Evolutionary conservation across 1,284 basidiomycete species (phyloP).

Genomic region (Cryptococcus sp.): DNA sequence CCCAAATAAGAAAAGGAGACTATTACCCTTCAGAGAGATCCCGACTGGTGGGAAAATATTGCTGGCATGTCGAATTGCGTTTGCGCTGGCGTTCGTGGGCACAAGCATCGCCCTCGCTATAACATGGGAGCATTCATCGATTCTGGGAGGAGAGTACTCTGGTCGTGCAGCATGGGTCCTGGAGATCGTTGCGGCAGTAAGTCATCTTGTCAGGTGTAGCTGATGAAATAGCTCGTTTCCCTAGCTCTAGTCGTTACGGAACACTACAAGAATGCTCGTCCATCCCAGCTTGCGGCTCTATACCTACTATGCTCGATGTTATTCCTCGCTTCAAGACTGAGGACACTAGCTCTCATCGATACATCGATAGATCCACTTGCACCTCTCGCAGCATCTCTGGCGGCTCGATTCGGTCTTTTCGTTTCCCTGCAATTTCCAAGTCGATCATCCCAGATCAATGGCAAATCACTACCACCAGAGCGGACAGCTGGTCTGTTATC

Average conservation of each 20-base stretch:
- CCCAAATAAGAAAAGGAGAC: background rate
- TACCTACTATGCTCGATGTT: conserved; percentile 14
- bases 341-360: conserved; percentile 6
- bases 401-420: conserved; percentile 6
- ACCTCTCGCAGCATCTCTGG: conserved; percentile 5
- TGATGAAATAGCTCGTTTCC: background rate
- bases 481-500: conserved; percentile 12
- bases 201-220: background rate
- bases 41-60: conserved; percentile 1
- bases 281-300: conserved; percentile 13
- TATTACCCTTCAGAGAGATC: conserved; percentile 3
- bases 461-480: conserved; percentile 5
- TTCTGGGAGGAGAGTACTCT: conserved; percentile 6
- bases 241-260: conserved; percentile 6
- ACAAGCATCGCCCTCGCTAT: background rate
- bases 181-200: conserved; percentile 9
- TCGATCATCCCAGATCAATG: conserved; percentile 7
- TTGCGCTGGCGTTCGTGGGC: background rate
- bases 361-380: background rate
- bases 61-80: background rate
- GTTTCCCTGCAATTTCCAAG: conserved; percentile 13
- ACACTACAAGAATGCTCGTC: conserved; percentile 6
- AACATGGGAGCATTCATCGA: conserved; percentile 1
- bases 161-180: background rate
- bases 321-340: conserved; percentile 9